Evolutionary conservation across 306 rosid genomes (phyloP).

Genomic region (Leucaena leucocephala): DNA sequence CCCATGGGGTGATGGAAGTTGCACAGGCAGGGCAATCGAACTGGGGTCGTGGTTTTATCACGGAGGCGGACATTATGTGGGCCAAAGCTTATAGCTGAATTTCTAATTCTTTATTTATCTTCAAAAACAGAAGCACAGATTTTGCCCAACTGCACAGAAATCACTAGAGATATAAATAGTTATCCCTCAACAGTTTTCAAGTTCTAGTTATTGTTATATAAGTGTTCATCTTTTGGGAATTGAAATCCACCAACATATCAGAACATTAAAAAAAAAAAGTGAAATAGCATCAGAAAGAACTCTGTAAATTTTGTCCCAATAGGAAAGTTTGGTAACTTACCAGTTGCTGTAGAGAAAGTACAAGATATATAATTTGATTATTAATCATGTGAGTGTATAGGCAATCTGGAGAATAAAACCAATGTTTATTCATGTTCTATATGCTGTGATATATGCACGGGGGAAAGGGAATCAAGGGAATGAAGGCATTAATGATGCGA

Average conservation of each 20-base stretch:
- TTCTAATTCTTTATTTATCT: background rate
- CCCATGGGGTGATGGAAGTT: background rate
- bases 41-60: background rate
- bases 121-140: background rate
- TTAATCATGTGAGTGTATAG: too few relatives aligned
- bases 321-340: constrained; percentile 1
- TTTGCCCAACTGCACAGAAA: background rate
- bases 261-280: background rate
- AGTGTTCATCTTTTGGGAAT: background rate
- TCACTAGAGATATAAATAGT: background rate
- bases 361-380: background rate
- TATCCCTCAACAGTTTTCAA: background rate
- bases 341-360: background rate
- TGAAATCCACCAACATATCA: background rate
- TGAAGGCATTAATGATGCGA: too few relatives aligned
- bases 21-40: background rate
- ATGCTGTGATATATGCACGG: too few relatives aligned
- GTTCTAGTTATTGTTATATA: background rate
- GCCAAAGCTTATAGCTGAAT: background rate
- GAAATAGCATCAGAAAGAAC: background rate
- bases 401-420: too few relatives aligned
- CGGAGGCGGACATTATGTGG: background rate
- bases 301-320: background rate
- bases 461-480: too few relatives aligned
- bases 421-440: too few relatives aligned